These are phyloP conservation scores for Colletotrichum ledebouriae DNA, from an alignment of 2,329 filamentous ascomycete species.

Conservation along the genomic window DNA sequence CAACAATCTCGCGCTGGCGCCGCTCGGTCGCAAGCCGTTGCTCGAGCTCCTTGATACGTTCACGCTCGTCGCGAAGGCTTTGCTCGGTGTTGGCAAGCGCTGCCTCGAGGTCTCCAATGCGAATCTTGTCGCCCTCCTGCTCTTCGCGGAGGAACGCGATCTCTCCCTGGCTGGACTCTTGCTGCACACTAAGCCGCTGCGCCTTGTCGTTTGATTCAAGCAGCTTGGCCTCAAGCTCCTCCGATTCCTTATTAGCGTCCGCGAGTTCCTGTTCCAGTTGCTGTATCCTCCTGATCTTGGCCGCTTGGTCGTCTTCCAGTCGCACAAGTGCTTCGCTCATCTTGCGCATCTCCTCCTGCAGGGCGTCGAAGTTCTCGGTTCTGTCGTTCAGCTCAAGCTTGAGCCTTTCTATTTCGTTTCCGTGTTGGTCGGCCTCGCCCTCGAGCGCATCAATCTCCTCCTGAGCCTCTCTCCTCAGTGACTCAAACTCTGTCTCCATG, in stretches of 20 bases:
- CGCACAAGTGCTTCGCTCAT: slow-evolving; percentile 89
- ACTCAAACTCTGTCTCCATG: slow-evolving; percentile 72
- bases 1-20: slow-evolving; percentile 87
- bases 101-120: slow-evolving; percentile 93
- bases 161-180: slow-evolving; percentile 92
- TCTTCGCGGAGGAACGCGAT: slow-evolving; percentile 96
- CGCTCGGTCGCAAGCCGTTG: slow-evolving; percentile 83
- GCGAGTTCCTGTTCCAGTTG: slow-evolving; percentile 85
- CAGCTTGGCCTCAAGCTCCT: slow-evolving; percentile 86
- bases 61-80: slow-evolving; percentile 85
- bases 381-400: slow-evolving; percentile 80
- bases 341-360: slow-evolving; percentile 93
- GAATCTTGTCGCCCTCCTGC: slow-evolving; percentile 97
- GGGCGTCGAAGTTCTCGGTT: slow-evolving; percentile 88
- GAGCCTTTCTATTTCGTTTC: slow-evolving; percentile 77
- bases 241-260: slow-evolving; percentile 88
- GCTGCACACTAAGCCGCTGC: slow-evolving; percentile 88
- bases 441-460: slow-evolving; percentile 77
- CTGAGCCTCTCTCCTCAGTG: slow-evolving; percentile 73
- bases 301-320: slow-evolving; percentile 89
- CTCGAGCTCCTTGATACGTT: slow-evolving; percentile 79
- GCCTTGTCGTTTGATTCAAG: slow-evolving; percentile 89
- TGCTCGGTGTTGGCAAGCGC: slow-evolving; percentile 84
- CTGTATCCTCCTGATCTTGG: slow-evolving; percentile 82
- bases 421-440: slow-evolving; percentile 79